Evolutionary conservation across 306 rosid genomes (phyloP).

Genomic region (Hylodesmum podocarpum): DNA sequence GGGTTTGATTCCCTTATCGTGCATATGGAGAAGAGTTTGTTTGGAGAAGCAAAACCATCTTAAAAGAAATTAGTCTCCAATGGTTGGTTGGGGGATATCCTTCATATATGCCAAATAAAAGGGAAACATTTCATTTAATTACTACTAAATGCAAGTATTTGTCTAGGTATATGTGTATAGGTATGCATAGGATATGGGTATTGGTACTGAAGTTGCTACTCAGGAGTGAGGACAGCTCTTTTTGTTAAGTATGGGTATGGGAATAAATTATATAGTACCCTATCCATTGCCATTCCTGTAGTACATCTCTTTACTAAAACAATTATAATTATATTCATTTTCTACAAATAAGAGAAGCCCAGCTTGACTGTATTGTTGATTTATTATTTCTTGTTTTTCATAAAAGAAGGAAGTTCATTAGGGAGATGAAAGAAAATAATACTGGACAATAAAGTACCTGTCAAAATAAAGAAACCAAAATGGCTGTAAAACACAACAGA

Average conservation of each 20-base stretch:
- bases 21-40: no score
- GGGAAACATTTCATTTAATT: not conserved
- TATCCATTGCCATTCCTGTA: not conserved
- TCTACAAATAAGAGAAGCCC: not conserved
- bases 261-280: no score
- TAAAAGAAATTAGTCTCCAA: no score
- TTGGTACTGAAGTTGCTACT: not conserved
- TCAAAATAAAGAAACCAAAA: not conserved
- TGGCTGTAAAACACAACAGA: not conserved
- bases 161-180: not conserved
- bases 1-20: no score
- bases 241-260: no score
- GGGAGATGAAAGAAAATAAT: not conserved
- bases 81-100: no score
- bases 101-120: no score
- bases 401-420: not conserved
- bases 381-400: not conserved
- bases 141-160: not conserved
- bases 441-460: not conserved
- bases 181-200: not conserved
- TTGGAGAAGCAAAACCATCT: no score
- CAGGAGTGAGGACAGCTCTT: not conserved
- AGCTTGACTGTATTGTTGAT: not conserved
- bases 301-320: not conserved
- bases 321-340: not conserved